Evolutionary conservation across 2,329 filamentous ascomycete species (phyloP).

Genomic region (Alternaria gaisen): DNA sequence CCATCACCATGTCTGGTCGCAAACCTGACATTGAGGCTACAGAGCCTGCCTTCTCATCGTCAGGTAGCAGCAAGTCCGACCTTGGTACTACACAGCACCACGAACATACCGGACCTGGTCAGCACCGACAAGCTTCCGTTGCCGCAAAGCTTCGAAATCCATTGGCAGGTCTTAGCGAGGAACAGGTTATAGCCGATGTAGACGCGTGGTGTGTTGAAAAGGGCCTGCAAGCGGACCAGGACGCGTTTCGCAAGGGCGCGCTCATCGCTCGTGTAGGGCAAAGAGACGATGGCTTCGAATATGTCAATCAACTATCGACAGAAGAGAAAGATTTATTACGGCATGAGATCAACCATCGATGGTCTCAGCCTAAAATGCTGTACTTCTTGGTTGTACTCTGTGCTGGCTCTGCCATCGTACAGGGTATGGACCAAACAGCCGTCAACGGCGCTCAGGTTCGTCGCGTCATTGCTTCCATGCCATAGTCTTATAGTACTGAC

Average conservation of each 20-base stretch:
- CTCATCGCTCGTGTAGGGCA: conserved; percentile 57
- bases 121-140: conserved; percentile 31
- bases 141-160: conserved; percentile 60
- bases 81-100: conserved; percentile 28
- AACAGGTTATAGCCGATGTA: conserved; percentile 64
- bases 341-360: conserved; percentile 71
- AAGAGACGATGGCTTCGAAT: conserved; percentile 59
- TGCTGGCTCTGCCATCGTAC: conserved; percentile 73
- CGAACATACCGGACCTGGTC: conserved; percentile 27
- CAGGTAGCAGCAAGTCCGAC: conserved; percentile 36
- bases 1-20: conserved; percentile 30
- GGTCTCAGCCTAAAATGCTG: conserved; percentile 72
- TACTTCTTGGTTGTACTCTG: conserved; percentile 73
- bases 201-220: conserved; percentile 62
- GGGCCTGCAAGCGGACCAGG: conserved; percentile 59
- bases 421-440: conserved; percentile 59
- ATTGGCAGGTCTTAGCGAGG: conserved; percentile 62
- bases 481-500: not conserved
- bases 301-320: conserved; percentile 59
- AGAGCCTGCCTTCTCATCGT: conserved; percentile 32
- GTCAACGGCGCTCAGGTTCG: conserved; percentile 45
- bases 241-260: conserved; percentile 61
- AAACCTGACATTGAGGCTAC: conserved; percentile 41
- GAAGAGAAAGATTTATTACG: conserved; percentile 67
- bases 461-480: not conserved